These are phyloP conservation scores for Linnemannia schmuckeri DNA, from an alignment of 192 early-diverging fungal species.

Conservation along the genomic window DNA sequence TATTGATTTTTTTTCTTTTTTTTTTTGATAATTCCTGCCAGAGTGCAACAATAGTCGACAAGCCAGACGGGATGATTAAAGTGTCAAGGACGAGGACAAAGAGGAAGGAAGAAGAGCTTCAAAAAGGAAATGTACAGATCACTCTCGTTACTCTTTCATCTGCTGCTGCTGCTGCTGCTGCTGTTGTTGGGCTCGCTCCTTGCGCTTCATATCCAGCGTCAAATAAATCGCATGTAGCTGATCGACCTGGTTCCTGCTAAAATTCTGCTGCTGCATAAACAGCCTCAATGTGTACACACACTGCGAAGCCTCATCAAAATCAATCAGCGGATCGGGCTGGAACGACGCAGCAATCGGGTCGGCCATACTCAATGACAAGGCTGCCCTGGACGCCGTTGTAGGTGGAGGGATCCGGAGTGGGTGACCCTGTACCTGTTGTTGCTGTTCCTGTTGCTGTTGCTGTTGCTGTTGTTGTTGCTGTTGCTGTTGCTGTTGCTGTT, in stretches of 20 bases:
- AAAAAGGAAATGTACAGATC: too few species aligned
- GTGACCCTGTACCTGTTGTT: background rate
- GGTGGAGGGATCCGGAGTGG: background rate
- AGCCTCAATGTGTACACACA: constrained; percentile 28
- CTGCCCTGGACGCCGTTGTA: constrained; percentile 19
- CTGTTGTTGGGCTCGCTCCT: constrained; percentile 12
- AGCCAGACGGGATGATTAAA: too few species aligned
- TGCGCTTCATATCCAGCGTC: constrained; percentile 22
- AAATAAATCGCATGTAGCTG: constrained; percentile 23
- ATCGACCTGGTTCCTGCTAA: constrained; percentile 15
- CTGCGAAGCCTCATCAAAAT: constrained; percentile 31
- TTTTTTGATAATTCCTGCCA: too few species aligned
- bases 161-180: background rate
- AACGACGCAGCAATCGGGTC: constrained; percentile 30
- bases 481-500: background rate
- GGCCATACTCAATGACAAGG: constrained; percentile 6
- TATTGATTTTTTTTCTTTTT: too few species aligned
- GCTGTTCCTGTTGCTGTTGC: background rate
- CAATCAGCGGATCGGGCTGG: constrained; percentile 25
- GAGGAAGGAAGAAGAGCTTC: too few species aligned
- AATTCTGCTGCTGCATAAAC: constrained; percentile 49
- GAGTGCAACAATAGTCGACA: too few species aligned
- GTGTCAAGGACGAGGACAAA: too few species aligned
- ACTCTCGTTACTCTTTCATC: too few species aligned
- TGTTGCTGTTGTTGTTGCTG: background rate